Evolutionary conservation across 2,329 filamentous ascomycete genomes (phyloP), one percentile per base, ranked within the genome.

Genomic region (Ascochyta fabae): DNA sequence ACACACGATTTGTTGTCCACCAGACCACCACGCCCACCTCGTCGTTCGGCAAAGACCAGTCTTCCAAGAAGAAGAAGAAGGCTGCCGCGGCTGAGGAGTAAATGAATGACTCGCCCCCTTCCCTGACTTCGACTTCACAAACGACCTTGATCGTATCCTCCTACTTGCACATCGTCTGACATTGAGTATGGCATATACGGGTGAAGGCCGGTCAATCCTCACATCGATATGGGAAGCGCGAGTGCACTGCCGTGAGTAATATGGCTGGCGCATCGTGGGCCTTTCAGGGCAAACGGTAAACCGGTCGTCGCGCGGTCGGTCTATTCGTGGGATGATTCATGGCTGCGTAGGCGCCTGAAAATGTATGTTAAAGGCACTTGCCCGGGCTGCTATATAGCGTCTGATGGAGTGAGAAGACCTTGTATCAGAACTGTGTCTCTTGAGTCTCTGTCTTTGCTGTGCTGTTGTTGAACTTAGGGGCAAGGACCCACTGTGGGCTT

Each of bases 1-100:
- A 92, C 88, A 94, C 91, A 50, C 86, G 87, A 62, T 84, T 98
- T 71, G 82, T 96, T 69, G 92, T 97, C 61, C 92, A 95, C 78
- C 90, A 94, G 74, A 88, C 88, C 77, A 88, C 87, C 77, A 84
- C 89, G 67, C 65, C 66, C 35, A 65, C 65, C 12, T 65, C 64
- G 6, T 45, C 58, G 40, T 66, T 66, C 34, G 86, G 86, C 58
- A 83, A 84, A 8, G 55, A 66, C 27, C 15, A 47, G 42, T 68
- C 68, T 23, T 65, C 67, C 41, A 75, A 75, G 71, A 75, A 75
- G 71, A 71, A 70, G 66, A 75, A 75, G 67, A 73, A 74, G 66
- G 58, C 56, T 39, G 63, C 56, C 43, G 66, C 59, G 60, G 63
- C 56, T 64, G 73, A 73, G 58, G 68, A 71, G 68, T 71, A 71